These are phyloP conservation scores for Marchantia polymorpha DNA, from an alignment of 225 moss, liverwort and hornwort species.

Conservation along the genomic window DNA sequence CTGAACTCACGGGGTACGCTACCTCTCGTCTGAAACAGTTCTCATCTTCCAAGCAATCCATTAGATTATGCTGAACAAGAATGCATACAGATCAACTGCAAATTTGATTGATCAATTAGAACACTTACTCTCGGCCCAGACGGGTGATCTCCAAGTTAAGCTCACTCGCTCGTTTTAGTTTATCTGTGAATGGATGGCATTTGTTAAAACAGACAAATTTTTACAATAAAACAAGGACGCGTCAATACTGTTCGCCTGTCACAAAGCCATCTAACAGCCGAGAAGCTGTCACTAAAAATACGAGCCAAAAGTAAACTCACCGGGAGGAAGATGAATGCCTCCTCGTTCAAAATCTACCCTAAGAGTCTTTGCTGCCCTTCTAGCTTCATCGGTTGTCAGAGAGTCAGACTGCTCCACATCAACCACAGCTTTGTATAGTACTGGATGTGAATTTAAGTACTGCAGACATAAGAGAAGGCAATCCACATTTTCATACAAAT, in stretches of 20 bases:
- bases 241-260: not conserved
- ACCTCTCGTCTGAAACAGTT: not conserved
- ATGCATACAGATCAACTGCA: no score
- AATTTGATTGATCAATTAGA: not conserved
- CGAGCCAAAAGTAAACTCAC: conserved; percentile 34
- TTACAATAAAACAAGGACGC: not conserved
- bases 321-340: conserved; percentile 92
- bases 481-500: not conserved
- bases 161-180: conserved; percentile 88
- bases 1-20: not conserved
- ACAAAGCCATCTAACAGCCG: not conserved
- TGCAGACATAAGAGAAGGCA: conserved; percentile 44
- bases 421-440: conserved; percentile 93
- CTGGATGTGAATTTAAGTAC: conserved; percentile 92
- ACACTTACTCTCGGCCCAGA: conserved; percentile 97
- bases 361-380: conserved; percentile 88
- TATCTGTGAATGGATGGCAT: conserved; percentile 46
- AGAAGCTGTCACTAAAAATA: not conserved
- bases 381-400: conserved; percentile 79
- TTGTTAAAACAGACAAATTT: not conserved
- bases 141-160: conserved; percentile 97
- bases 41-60: not conserved
- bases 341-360: conserved; percentile 98
- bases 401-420: conserved; percentile 77
- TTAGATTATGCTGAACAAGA: not conserved